A percentile compares a stretch with the other conserved stretches of the same genome.
Evolutionary conservation across 202 grass and related monocot species (phyloP).

Genomic region (Brachypodium distachyon): DNA sequence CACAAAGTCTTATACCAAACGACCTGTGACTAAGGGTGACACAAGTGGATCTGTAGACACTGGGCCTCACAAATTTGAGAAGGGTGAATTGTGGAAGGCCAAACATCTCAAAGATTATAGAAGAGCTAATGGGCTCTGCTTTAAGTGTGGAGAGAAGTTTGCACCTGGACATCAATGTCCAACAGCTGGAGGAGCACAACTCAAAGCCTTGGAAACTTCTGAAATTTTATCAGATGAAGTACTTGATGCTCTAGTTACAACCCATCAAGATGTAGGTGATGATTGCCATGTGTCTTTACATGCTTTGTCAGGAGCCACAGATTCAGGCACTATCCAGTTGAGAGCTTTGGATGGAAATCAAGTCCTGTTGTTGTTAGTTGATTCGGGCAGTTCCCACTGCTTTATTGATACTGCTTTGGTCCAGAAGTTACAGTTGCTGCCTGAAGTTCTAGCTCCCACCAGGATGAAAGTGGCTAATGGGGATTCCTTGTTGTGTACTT

Average conservation of each 20-base stretch:
- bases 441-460: neutral
- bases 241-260: neutral
- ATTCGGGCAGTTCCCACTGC: neutral
- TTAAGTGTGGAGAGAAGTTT: neutral
- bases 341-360: neutral
- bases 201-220: neutral
- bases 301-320: neutral
- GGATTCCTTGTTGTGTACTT: neutral
- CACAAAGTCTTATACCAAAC: too few relatives aligned
- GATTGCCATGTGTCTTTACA: neutral
- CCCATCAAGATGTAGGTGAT: neutral
- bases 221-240: neutral
- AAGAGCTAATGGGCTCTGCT: neutral
- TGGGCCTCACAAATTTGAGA: too few relatives aligned
- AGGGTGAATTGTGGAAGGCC: neutral
- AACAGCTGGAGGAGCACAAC: neutral
- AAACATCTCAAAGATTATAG: neutral
- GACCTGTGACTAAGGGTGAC: neutral
- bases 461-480: neutral
- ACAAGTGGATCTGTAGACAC: neutral
- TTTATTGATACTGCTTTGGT: neutral
- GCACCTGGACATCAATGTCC: neutral
- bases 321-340: neutral
- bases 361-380: neutral
- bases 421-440: neutral